Percentiles rank a stretch among this genome's conserved stretches.
Conservation (phyloP, 805 yeast species). For the Saturnispora sanitii region DNA sequence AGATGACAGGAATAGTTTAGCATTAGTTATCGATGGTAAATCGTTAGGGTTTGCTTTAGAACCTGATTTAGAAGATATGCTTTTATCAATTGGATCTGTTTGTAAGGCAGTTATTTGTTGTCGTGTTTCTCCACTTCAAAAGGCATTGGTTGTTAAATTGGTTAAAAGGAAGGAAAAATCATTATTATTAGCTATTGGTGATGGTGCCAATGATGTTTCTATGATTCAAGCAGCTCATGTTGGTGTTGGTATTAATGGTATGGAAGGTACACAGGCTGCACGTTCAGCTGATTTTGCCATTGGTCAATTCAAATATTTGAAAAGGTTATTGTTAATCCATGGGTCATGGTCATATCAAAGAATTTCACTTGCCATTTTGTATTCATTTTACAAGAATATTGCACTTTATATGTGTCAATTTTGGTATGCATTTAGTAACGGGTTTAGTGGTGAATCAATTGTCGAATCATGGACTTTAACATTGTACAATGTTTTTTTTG, state of each 20-base stretch:
- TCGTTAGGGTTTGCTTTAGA: slow-evolving; percentile 83
- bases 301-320: slow-evolving; percentile 85
- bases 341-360: slow-evolving; percentile 98
- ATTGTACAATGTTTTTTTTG: slow-evolving; percentile 86
- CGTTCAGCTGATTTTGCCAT: slow-evolving; percentile 95
- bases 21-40: slow-evolving; percentile 89
- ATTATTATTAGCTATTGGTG: slow-evolving; percentile 84
- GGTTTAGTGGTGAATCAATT: slow-evolving; percentile 90
- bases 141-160: slow-evolving; percentile 90
- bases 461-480: slow-evolving; percentile 98
- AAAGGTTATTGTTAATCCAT: slow-evolving; percentile 79
- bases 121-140: slow-evolving; percentile 94
- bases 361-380: slow-evolving; percentile 82
- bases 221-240: slow-evolving; percentile 99
- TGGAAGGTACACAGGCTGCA: slow-evolving; percentile 99
- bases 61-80: slow-evolving; percentile 62
- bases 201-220: slow-evolving; percentile 97
- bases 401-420: slow-evolving; percentile 96
- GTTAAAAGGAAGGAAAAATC: slow-evolving; percentile 78
- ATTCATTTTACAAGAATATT: slow-evolving; percentile 92
- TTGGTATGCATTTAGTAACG: slow-evolving; percentile 92
- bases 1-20: slow-evolving; percentile 69
- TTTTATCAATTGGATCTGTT: slow-evolving; percentile 68
- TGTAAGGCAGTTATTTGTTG: slow-evolving; percentile 98
- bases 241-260: slow-evolving; percentile 97